These are phyloP conservation scores for Pseudogymnoascus sp. DNA, from an alignment of 2,329 filamentous ascomycete species.

Conservation along the genomic window DNA sequence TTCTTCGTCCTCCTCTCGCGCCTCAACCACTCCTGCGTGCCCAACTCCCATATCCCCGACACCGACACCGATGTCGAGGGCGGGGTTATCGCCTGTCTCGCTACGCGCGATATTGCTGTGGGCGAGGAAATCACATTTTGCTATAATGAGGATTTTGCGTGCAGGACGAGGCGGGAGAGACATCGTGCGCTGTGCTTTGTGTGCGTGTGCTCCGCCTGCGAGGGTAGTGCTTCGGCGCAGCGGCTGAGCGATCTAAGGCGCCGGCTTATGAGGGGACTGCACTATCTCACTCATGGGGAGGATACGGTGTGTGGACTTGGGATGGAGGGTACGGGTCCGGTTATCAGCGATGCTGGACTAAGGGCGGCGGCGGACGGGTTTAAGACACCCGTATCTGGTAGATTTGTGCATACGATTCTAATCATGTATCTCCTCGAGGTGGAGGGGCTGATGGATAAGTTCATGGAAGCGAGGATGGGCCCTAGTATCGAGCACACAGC, in stretches of 20 bases:
- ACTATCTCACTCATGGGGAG: background rate
- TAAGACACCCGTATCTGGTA: background rate
- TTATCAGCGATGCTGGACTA: background rate
- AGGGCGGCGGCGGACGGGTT: background rate
- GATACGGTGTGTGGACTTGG: background rate
- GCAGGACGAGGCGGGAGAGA: background rate
- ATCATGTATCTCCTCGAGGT: slow-evolving; percentile 4
- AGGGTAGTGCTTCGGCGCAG: background rate
- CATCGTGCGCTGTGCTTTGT: background rate
- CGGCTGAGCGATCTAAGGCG: background rate
- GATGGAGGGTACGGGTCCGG: background rate
- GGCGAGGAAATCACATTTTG: background rate
- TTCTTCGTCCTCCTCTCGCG: background rate
- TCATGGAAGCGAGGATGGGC: background rate
- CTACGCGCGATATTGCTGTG: background rate
- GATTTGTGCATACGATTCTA: background rate
- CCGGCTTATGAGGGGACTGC: background rate
- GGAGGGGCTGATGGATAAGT: slow-evolving; percentile 16
- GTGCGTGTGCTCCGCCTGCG: background rate
- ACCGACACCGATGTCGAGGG: background rate
- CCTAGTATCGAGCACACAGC: slow-evolving; percentile 7
- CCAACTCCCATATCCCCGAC: background rate
- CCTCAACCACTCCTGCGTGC: background rate
- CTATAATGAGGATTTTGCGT: background rate
- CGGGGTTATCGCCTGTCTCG: background rate